These are phyloP conservation scores for Picochlorum sp. DNA, from an alignment of 139 green algal genomes.

Conservation along the genomic window DNA sequence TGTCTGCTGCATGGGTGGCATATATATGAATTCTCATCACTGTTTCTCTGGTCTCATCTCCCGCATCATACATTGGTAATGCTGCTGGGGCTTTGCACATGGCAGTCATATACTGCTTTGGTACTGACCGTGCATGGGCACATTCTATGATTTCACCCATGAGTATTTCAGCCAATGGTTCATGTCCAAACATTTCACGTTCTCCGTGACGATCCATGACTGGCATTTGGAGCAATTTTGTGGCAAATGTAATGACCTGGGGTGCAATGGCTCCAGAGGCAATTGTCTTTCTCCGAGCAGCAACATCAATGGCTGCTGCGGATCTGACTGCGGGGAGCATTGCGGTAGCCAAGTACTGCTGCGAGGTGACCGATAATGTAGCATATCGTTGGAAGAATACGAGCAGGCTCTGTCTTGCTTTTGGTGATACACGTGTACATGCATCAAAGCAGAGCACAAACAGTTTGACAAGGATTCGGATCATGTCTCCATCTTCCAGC, in stretches of 20 bases:
- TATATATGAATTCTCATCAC: background rate
- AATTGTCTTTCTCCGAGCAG: conserved; percentile 3
- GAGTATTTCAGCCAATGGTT: conserved; percentile 19
- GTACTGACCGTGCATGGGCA: conserved; percentile 1
- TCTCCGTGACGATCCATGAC: conserved; percentile 11
- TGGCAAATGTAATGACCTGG: conserved; percentile 28
- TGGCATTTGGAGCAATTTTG: conserved; percentile 28
- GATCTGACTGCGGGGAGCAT: conserved; percentile 30
- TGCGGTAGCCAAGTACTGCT: conserved; percentile 29
- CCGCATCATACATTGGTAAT: conserved; percentile 16
- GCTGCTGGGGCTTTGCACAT: conserved; percentile 21
- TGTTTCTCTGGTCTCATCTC: conserved; percentile 9
- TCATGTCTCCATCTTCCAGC: conserved; percentile 24
- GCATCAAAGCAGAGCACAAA: conserved; percentile 38
- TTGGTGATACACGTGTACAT: conserved; percentile 18
- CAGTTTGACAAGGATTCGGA: conserved; percentile 32
- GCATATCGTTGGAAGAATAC: conserved; percentile 55
- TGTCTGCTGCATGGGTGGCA: background rate
- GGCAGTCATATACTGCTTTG: conserved; percentile 30
- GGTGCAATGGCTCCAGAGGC: conserved; percentile 14
- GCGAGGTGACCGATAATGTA: conserved; percentile 6
- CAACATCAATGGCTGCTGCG: conserved; percentile 16
- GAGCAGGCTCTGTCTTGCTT: conserved; percentile 37
- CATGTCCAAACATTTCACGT: conserved; percentile 17
- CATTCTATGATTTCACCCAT: conserved; percentile 25